Base-by-base conservation (phyloP, 352 stramenopile genomes). In the Globisporangium parvum region DNA sequence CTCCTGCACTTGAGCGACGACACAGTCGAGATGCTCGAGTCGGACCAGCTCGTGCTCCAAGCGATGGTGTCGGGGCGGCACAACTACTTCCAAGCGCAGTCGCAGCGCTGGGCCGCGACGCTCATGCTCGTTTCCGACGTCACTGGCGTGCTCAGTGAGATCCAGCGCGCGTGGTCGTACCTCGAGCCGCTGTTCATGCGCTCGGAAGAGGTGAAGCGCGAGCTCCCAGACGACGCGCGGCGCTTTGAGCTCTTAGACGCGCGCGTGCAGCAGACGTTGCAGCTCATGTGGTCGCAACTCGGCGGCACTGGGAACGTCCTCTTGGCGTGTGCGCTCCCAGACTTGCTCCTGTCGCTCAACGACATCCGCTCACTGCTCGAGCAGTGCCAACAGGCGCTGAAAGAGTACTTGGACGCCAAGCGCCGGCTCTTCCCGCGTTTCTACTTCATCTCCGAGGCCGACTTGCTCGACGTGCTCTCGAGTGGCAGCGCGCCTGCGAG, bases 111-210 rank as follows among this genome's bases (percentile, higher is more conserved):
- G 81, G 62, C 70, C 17, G 64, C 51, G 10, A 83, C 70, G 39
- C 67, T 91, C 3, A 72, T 76, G 52, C 62, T 88, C n/a, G 71
- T 95, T 18, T 79, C 80, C 5, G 95, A 98, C 63, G 85, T 95
- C 6, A 93, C 77, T 62, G 67, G 35, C 49, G 59, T 93, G n/a
- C 61, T 98, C 24, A 80, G 78, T 31, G 93, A 98, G 50, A 98
- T 98, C 59, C 93, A 98, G 69, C 85, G 91, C 12, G 93, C 90
- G 15, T 98, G 95, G 94, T 96, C 81, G 18, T 98, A 98, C 62
- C 63, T 98, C 4, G 95, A 98, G 62, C 93, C 95, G 15, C 73
- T 98, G 1, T 98, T 98, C 55, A 96, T 98, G 55, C 62, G 77
- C 3, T 98, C 91, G 0, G 95, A 98, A 17, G 94, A 98, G 60